Conservation (phyloP, 306 rosid species). For the Fragaria iinumae region DNA sequence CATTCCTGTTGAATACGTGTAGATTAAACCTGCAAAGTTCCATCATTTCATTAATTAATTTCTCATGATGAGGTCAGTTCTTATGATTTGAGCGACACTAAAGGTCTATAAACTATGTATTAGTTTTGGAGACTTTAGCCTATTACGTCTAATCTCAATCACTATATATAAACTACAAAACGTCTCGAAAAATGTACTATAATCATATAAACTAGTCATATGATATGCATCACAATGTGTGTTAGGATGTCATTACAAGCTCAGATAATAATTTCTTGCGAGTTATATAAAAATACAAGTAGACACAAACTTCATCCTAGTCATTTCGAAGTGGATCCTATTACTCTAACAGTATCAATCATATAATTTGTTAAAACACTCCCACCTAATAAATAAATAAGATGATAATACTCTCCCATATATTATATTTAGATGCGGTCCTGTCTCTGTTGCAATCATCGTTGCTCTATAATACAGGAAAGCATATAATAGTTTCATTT, state of each 20-base stretch:
- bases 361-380: not conserved
- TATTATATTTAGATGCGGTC: not conserved
- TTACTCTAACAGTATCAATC: not conserved
- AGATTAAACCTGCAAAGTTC: constrained; percentile 55
- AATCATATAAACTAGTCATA: not conserved
- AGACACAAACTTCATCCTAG: not conserved
- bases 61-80: not conserved
- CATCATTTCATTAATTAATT: not conserved
- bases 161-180: too few relatives aligned
- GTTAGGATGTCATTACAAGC: not conserved
- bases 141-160: not conserved
- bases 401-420: not conserved
- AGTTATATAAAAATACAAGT: too few relatives aligned
- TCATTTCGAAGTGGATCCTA: not conserved
- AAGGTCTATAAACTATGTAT: too few relatives aligned
- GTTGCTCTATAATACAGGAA: not conserved
- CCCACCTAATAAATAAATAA: not conserved
- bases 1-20: constrained; percentile 79
- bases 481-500: not conserved
- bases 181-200: too few relatives aligned
- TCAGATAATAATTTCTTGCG: not conserved
- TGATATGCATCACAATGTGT: not conserved
- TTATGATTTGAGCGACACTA: not conserved
- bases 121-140: not conserved
- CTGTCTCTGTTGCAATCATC: not conserved